phyloP scores from a whole-genome alignment of 2,329 filamentous ascomycete species.

The Botrytis squamosa region DNA sequence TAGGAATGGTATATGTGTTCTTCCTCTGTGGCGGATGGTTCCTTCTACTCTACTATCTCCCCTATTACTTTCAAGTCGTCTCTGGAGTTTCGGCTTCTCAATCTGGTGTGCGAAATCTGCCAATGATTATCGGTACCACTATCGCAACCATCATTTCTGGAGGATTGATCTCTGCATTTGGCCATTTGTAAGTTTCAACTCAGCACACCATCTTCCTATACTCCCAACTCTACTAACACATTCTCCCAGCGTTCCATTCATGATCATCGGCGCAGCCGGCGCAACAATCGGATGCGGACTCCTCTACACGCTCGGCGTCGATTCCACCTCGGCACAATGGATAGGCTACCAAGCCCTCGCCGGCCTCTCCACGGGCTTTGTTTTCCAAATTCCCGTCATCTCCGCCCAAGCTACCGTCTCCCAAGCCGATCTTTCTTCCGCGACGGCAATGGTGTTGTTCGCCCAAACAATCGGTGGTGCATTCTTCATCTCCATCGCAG shows the following conservation, averaged over 20 bases:
- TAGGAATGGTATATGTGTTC: conserved; percentile 44
- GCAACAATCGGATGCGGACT: conserved; percentile 49
- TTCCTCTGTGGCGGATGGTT: conserved; percentile 48
- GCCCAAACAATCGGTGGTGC: conserved; percentile 52
- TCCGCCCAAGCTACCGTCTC: conserved; percentile 41
- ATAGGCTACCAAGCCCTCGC: conserved; percentile 58
- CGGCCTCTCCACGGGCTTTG: conserved; percentile 56
- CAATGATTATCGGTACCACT: conserved; percentile 39
- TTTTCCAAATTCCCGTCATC: conserved; percentile 48
- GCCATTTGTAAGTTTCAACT: conserved; percentile 33
- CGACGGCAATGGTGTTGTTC: conserved; percentile 48
- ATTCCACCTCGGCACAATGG: conserved; percentile 51
- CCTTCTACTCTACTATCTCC: conserved; percentile 48
- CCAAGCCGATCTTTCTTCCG: conserved; percentile 46
- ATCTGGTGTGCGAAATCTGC: conserved; percentile 43
- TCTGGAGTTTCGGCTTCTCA: conserved; percentile 39
- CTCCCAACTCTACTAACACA: background rate
- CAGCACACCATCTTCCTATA: background rate
- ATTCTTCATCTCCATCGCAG: conserved; percentile 49
- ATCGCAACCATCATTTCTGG: conserved; percentile 41
- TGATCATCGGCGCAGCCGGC: conserved; percentile 38
- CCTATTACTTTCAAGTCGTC: conserved; percentile 51
- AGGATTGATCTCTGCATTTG: conserved; percentile 37
- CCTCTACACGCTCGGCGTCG: conserved; percentile 51
- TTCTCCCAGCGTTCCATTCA: conserved; percentile 38